Percentiles rank a stretch among this genome's conserved stretches.
Conservation (phyloP, 371 early-diverging fungal genomes). For the Chytridium lagenaria region DNA sequence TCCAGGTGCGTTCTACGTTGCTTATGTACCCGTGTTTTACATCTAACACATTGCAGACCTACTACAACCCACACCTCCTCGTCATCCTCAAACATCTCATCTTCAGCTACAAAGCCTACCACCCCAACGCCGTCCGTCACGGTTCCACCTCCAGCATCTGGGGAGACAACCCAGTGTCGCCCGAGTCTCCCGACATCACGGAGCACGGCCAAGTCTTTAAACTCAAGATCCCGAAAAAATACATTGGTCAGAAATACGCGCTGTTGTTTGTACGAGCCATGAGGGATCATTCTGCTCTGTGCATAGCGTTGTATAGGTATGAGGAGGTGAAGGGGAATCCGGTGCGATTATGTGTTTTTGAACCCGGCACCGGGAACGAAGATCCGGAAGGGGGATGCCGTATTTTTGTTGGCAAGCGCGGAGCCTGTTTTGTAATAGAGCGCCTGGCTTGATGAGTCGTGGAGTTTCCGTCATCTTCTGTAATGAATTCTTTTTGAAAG, state of each 20-base stretch:
- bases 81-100: conserved; percentile 55
- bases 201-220: conserved; percentile 46
- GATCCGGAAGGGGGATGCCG: conserved; percentile 55
- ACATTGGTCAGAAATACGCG: conserved; percentile 49
- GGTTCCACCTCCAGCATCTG: conserved; percentile 8
- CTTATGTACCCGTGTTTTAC: background rate
- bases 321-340: conserved; percentile 27
- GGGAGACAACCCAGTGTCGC: background rate
- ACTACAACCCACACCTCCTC: conserved; percentile 64
- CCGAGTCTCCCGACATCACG: background rate
- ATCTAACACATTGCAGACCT: conserved; percentile 70
- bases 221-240: conserved; percentile 45
- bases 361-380: conserved; percentile 56
- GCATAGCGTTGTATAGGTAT: conserved; percentile 64
- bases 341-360: conserved; percentile 38
- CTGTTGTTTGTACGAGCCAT: conserved; percentile 51
- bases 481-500: no score
- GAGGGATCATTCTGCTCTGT: conserved; percentile 48
- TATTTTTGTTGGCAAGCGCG: conserved; percentile 52
- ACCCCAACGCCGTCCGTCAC: background rate
- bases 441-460: no score
- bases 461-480: no score
- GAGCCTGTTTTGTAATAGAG: conserved; percentile 4
- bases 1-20: conserved; percentile 52
- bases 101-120: conserved; percentile 36